phyloP scores from a whole-genome alignment of 805 yeast genomes.

The Candida patagonica region DNA sequence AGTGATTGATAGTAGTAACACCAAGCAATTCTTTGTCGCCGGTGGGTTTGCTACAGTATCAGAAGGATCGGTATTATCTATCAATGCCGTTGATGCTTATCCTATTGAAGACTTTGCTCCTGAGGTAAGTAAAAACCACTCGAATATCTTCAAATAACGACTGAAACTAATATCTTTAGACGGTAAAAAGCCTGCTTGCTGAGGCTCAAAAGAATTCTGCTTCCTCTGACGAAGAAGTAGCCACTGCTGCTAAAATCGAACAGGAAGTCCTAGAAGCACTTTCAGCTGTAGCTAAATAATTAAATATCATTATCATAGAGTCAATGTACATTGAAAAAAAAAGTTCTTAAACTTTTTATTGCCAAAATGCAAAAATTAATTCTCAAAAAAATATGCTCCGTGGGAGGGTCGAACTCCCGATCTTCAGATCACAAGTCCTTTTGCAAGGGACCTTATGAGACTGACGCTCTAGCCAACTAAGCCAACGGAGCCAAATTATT shows the following conservation, averaged over 20 bases:
- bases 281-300: conserved; percentile 68
- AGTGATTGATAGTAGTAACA: conserved; percentile 68
- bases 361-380: too few species aligned
- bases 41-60: conserved; percentile 97
- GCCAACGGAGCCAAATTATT: conserved; percentile 21
- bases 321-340: too few species aligned
- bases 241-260: conserved; percentile 93
- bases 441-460: conserved; percentile 17
- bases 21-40: conserved; percentile 77
- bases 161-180: conserved; percentile 19
- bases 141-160: background rate
- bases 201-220: conserved; percentile 90
- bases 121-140: conserved; percentile 26
- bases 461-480: conserved; percentile 24
- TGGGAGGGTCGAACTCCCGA: conserved; percentile 29
- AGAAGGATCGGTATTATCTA: conserved; percentile 83
- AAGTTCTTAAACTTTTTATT: too few species aligned
- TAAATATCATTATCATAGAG: too few species aligned
- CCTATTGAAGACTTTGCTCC: conserved; percentile 80
- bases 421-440: conserved; percentile 22
- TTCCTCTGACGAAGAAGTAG: conserved; percentile 73
- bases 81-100: conserved; percentile 93
- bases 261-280: conserved; percentile 94
- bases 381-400: conserved; percentile 21
- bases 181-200: conserved; percentile 69